Percentiles rank a stretch among this genome's conserved stretches.
Conservation (phyloP, 331 rosid genomes). For the Rhamnella rubrinervis region DNA sequence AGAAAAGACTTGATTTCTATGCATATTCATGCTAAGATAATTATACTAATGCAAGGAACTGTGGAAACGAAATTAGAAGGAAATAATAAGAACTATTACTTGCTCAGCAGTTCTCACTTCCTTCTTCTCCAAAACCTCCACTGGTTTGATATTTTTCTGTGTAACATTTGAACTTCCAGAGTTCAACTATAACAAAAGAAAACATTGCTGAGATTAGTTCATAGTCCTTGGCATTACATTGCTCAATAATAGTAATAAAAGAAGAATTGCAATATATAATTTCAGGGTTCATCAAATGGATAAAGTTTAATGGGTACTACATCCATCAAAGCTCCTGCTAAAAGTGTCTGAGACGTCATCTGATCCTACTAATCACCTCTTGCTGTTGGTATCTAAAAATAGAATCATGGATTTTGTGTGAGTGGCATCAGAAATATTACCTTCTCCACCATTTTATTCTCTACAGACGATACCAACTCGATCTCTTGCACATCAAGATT, state of each 20-base stretch:
- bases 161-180: slow-evolving; percentile 10
- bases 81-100: slow-evolving; percentile 24
- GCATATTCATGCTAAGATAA: too few relatives aligned
- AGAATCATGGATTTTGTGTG: too few relatives aligned
- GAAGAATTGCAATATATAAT: not conserved
- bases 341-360: too few relatives aligned
- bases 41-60: not conserved
- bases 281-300: not conserved
- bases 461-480: too few relatives aligned
- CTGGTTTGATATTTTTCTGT: slow-evolving; percentile 24
- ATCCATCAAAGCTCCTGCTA: not conserved
- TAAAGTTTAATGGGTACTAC: not conserved
- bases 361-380: too few relatives aligned
- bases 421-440: too few relatives aligned
- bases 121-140: slow-evolving; percentile 27
- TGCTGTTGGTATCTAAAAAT: too few relatives aligned
- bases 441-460: too few relatives aligned
- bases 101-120: slow-evolving; percentile 24
- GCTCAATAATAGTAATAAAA: not conserved
- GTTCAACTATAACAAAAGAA: slow-evolving; percentile 16
- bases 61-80: too few relatives aligned
- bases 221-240: not conserved
- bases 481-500: too few relatives aligned
- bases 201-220: slow-evolving; percentile 1
- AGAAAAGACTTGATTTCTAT: too few relatives aligned